Evolutionary conservation across 441 rosid genomes (phyloP).

Genomic region (Eutrema salsugineum): DNA sequence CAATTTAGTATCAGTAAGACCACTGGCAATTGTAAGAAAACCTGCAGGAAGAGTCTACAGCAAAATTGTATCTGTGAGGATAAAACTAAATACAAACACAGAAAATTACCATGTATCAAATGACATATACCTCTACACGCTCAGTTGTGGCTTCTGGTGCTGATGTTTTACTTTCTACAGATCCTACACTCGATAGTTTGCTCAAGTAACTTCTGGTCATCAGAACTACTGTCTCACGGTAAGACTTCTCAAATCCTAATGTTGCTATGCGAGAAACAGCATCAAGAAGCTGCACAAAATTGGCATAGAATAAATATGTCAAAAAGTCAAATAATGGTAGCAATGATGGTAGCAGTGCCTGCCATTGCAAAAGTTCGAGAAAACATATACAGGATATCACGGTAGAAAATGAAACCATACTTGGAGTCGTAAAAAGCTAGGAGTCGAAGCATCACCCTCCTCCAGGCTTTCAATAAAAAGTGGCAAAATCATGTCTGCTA

Average conservation of each 20-base stretch:
- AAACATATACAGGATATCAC: constrained; percentile 15
- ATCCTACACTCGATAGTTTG: constrained; percentile 71
- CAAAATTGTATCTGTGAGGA: constrained; percentile 56
- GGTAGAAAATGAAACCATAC: constrained; percentile 48
- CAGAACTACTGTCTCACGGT: constrained; percentile 97
- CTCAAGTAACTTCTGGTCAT: constrained; percentile 95
- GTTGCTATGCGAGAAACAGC: constrained; percentile 96
- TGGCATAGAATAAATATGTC: constrained; percentile 24
- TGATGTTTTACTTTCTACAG: constrained; percentile 86
- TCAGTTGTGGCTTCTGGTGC: constrained; percentile 85
- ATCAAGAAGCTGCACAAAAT: constrained; percentile 86
- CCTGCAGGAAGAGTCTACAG: constrained; percentile 99
- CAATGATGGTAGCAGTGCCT: constrained; percentile 16
- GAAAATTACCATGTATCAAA: constrained; percentile 13
- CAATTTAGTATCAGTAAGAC: constrained; percentile 69
- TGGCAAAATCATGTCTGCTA: constrained; percentile 96
- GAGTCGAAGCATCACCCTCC: constrained; percentile 96
- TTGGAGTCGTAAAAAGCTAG: constrained; percentile 84
- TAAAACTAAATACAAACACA: constrained; percentile 20
- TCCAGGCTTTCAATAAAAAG: constrained; percentile 95
- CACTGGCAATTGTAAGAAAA: constrained; percentile 83
- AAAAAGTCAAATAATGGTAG: constrained; percentile 20
- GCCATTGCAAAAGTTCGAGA: not conserved
- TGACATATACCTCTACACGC: constrained; percentile 77
- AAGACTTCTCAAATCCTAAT: constrained; percentile 97